These are phyloP conservation scores for Lachnellula occidentalis DNA, from an alignment of 2,329 filamentous ascomycete genomes.

Conservation along the genomic window DNA sequence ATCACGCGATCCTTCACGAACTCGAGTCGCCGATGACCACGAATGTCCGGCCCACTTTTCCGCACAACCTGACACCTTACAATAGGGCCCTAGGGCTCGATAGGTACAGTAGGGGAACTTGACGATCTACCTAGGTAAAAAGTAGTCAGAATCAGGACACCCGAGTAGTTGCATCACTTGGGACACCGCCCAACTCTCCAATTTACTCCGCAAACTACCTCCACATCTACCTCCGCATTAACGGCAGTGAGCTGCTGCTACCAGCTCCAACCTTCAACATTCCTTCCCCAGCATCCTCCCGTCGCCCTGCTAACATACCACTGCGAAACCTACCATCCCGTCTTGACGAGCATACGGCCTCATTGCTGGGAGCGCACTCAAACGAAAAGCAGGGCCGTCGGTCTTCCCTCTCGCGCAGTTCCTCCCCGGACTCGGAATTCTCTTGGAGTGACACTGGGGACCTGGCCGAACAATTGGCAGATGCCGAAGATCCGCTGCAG, in stretches of 20 bases:
- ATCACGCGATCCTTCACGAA: no score
- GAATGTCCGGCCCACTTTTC: no score
- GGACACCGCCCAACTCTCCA: not conserved
- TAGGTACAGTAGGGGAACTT: no score
- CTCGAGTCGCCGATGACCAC: no score
- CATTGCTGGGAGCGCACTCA: conserved; percentile 41
- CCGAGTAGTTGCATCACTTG: not conserved
- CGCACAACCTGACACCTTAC: no score
- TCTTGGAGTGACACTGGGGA: conserved; percentile 95
- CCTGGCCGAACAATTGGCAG: conserved; percentile 82
- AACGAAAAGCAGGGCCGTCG: conserved; percentile 37
- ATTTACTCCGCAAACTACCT: not conserved
- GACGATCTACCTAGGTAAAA: no score
- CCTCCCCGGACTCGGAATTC: conserved; percentile 60
- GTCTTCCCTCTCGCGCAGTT: conserved; percentile 46
- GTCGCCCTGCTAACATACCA: conserved; percentile 79
- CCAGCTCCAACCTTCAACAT: conserved; percentile 62
- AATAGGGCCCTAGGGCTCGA: no score
- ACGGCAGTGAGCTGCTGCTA: conserved; percentile 59
- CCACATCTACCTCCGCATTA: not conserved
- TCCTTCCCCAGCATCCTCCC: conserved; percentile 64
- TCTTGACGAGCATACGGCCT: conserved; percentile 36
- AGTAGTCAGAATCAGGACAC: not conserved
- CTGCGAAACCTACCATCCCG: conserved; percentile 62
- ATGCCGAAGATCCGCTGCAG: conserved; percentile 75